phyloP scores from a whole-genome alignment of 345 rosid species.

The Populus ilicifolia region DNA sequence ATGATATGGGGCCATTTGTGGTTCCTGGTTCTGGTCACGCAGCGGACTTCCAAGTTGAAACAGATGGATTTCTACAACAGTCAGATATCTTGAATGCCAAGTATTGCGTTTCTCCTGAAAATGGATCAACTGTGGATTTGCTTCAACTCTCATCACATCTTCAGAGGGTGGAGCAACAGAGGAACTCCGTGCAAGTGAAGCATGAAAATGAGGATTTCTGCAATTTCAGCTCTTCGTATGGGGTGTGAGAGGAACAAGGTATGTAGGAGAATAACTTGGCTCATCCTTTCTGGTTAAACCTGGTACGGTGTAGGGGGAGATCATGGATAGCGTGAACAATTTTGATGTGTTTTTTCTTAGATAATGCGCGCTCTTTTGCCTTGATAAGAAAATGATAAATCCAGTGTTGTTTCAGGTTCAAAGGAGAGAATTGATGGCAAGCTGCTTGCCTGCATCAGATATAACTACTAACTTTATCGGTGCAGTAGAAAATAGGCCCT shows the following conservation, averaged over 20 bases:
- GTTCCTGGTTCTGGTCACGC: slow-evolving; percentile 19
- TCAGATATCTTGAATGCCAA: slow-evolving; percentile 24
- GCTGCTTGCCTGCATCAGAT: background rate
- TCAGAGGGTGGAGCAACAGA: slow-evolving; percentile 48
- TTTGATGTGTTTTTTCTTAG: background rate
- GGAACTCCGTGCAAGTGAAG: slow-evolving; percentile 32
- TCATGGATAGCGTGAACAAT: background rate
- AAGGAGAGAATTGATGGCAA: slow-evolving; percentile 6
- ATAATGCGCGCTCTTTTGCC: background rate
- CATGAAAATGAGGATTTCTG: slow-evolving; percentile 30
- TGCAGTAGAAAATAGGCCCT: slow-evolving; percentile 10
- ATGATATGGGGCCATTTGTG: slow-evolving; percentile 9
- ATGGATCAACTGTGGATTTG: slow-evolving; percentile 40
- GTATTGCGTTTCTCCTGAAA: slow-evolving; percentile 25
- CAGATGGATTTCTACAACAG: slow-evolving; percentile 24
- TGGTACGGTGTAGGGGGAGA: background rate
- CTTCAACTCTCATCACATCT: slow-evolving; percentile 55
- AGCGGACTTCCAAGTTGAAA: slow-evolving; percentile 14
- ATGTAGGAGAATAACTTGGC: background rate
- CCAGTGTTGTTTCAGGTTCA: slow-evolving; percentile 19
- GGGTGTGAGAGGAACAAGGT: slow-evolving; percentile 19
- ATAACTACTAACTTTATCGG: slow-evolving; percentile 5
- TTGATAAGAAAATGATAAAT: background rate
- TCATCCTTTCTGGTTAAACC: background rate
- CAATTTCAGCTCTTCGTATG: slow-evolving; percentile 24